Conservation (phyloP, 495 filamentous ascomycete genomes). For the Patellaria atrata region DNA sequence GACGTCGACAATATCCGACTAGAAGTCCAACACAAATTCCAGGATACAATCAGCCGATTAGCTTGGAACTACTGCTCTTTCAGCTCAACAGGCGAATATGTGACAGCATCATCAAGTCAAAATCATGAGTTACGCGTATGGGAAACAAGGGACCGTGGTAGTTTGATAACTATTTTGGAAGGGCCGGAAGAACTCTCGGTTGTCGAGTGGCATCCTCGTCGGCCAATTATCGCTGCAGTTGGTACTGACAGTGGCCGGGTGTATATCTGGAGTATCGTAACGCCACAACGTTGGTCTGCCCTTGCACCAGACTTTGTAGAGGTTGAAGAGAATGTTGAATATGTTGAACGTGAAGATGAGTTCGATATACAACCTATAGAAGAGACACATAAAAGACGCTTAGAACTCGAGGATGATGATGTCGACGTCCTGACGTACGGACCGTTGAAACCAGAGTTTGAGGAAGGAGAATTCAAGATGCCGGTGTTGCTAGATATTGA, state of each 20-base stretch:
- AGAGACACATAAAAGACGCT: conserved; percentile 77
- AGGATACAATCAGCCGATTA: conserved; percentile 88
- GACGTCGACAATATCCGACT: conserved; percentile 62
- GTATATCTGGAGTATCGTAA: conserved; percentile 85
- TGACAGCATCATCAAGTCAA: conserved; percentile 86
- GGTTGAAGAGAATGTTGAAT: conserved; percentile 96
- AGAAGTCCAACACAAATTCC: conserved; percentile 93
- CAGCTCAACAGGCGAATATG: conserved; percentile 76
- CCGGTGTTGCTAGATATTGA: conserved; percentile 73
- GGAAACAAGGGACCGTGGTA: conserved; percentile 89
- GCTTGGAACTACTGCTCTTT: conserved; percentile 95
- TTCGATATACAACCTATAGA: conserved; percentile 95
- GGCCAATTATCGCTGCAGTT: conserved; percentile 77
- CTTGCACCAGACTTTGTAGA: conserved; percentile 94
- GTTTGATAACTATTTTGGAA: conserved; percentile 88
- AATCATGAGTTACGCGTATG: conserved; percentile 98
- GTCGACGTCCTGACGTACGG: conserved; percentile 76
- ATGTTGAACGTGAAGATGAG: conserved; percentile 88
- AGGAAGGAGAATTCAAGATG: conserved; percentile 58
- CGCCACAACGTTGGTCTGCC: conserved; percentile 90
- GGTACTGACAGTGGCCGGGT: conserved; percentile 80
- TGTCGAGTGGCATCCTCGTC: conserved; percentile 90
- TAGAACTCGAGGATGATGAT: conserved; percentile 79
- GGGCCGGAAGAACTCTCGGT: conserved; percentile 88
- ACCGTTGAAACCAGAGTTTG: conserved; percentile 44